Evolutionary conservation across 2,329 filamentous ascomycete genomes (phyloP), one percentile per base, ranked within the genome.

Genomic region (Penicillium oxalicum): DNA sequence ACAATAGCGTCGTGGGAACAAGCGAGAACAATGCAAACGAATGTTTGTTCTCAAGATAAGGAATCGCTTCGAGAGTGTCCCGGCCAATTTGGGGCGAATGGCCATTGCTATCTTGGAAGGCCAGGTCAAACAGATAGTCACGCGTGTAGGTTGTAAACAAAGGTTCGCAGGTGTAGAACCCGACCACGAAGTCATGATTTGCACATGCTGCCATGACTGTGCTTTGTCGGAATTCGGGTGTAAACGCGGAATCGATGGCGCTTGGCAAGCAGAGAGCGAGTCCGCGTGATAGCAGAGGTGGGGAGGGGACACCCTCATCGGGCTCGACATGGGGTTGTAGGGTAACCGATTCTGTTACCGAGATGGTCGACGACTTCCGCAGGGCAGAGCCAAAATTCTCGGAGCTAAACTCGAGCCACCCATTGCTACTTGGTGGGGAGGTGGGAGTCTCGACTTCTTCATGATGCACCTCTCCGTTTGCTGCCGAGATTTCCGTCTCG

Each of bases 341-440:
- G 26, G 63, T 64, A 48, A 70, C 66, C 4, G 68, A 70, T 35
- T 67, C 67, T 4, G 69, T 72, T 40, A 72, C 63, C 7, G 70
- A 72, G 40, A 72, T 72, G 11, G 68, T 70, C 12, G 69, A 72
- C 13, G 57, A 61, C 57, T 70, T 71, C 40, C 69, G 60, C 32
- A 59, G 57, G 9, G 60, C 50, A 44, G 51, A 53, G n/a, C 56
- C 64, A 36, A 60, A 53, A 47, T 59, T 59, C 5, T 62, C 56
- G 4, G 51, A 52, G 32, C 49, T 56, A 25, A 64, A 61, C 44
- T 63, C 57, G 45, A 61, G 51, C 50, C 58, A 56, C 26, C 47
- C 54, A 43, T 57, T 55, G 18, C 34, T 47, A 11, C 44, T 48
- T 24, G 50, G 47, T 11, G 53, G 50, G 9, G 45, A 44, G 7